Evolutionary conservation across 148 eudicot species (phyloP).

Genomic region (Cornus florida): DNA sequence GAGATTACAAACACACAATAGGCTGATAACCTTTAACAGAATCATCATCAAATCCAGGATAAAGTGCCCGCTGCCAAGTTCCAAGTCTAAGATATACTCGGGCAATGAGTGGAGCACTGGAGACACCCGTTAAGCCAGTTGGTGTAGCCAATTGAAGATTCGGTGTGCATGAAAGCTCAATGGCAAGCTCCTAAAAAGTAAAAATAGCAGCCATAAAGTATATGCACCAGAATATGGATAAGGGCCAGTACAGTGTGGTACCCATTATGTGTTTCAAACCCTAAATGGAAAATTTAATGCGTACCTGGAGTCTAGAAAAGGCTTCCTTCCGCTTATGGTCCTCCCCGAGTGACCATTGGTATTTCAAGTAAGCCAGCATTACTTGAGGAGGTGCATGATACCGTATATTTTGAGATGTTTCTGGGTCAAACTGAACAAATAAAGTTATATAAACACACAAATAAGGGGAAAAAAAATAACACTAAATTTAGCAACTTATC

Average conservation of each 20-base stretch:
- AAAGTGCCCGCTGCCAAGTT: slow-evolving; percentile 84
- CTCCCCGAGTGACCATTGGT: slow-evolving; percentile 97
- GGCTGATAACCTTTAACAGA: slow-evolving; percentile 57
- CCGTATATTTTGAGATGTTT: slow-evolving; percentile 63
- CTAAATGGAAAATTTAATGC: neutral
- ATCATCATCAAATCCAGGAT: slow-evolving; percentile 69
- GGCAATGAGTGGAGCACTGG: slow-evolving; percentile 67
- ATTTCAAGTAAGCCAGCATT: slow-evolving; percentile 84
- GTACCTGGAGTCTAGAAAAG: slow-evolving; percentile 78
- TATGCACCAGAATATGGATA: no score
- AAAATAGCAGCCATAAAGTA: neutral
- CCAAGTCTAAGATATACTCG: slow-evolving; percentile 89
- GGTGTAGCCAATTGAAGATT: slow-evolving; percentile 38
- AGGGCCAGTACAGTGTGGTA: neutral
- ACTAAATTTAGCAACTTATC: neutral
- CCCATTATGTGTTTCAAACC: neutral
- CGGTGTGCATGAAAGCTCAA: slow-evolving; percentile 60
- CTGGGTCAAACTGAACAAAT: slow-evolving; percentile 81
- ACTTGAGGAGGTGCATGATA: slow-evolving; percentile 92
- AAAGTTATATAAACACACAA: slow-evolving; percentile 9
- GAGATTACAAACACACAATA: neutral
- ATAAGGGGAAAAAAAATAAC: neutral
- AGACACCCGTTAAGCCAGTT: slow-evolving; percentile 33
- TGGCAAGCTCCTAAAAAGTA: slow-evolving; percentile 57
- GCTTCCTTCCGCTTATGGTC: slow-evolving; percentile 94